phyloP scores from a whole-genome alignment of 2,329 filamentous ascomycete genomes.

The Blumeria hordei region DNA sequence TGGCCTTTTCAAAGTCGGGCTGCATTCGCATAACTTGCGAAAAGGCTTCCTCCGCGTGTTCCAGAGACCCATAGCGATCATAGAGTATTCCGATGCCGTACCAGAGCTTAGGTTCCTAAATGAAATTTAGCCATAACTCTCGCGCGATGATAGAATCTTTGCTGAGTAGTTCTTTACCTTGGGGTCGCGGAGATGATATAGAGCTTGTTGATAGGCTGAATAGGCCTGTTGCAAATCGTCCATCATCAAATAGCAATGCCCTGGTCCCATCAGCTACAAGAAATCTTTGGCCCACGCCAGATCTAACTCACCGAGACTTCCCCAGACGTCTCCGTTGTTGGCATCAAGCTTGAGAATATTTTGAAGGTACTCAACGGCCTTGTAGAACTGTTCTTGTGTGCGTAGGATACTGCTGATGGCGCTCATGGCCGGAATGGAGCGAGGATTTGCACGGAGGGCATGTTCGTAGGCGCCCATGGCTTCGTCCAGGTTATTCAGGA shows the following conservation, averaged over 20 bases:
- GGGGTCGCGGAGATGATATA: slow-evolving; percentile 78
- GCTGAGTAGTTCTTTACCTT: slow-evolving; percentile 31
- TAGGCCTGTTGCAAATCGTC: slow-evolving; percentile 95
- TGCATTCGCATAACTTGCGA: slow-evolving; percentile 98
- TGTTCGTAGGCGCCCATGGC: slow-evolving; percentile 80
- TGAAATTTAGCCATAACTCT: neutral
- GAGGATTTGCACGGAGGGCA: slow-evolving; percentile 65
- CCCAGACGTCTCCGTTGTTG: slow-evolving; percentile 88
- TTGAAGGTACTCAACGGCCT: slow-evolving; percentile 80
- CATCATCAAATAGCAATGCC: slow-evolving; percentile 98
- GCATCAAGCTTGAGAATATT: slow-evolving; percentile 75
- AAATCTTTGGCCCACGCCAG: neutral
- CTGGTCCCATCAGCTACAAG: slow-evolving; percentile 20
- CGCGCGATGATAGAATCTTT: too few species aligned
- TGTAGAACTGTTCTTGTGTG: slow-evolving; percentile 78
- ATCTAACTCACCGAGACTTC: slow-evolving; percentile 49
- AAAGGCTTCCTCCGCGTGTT: slow-evolving; percentile 94
- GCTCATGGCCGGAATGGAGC: slow-evolving; percentile 79
- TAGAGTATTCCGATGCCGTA: slow-evolving; percentile 97
- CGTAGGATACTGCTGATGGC: slow-evolving; percentile 80
- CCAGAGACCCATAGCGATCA: slow-evolving; percentile 82
- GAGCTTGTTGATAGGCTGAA: slow-evolving; percentile 80
- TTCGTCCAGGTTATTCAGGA: slow-evolving; percentile 70
- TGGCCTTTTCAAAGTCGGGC: slow-evolving; percentile 91
- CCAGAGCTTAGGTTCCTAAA: slow-evolving; percentile 84